Evolutionary conservation across 176 grass and related monocot genomes (phyloP).

Genomic region (Thinopyrum elongatum): DNA sequence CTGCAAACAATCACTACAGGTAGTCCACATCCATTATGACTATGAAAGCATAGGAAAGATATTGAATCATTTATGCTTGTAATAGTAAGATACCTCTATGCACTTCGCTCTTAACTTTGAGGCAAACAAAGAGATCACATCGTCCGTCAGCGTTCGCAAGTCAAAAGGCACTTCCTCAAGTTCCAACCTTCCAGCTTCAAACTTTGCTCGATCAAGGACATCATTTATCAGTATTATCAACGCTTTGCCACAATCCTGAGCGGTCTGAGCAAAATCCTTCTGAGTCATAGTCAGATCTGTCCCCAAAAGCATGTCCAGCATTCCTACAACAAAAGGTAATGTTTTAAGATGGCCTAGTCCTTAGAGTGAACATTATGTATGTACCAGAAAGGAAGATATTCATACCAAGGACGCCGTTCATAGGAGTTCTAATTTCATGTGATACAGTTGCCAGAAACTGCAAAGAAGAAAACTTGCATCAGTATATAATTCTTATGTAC

Average conservation of each 20-base stretch:
- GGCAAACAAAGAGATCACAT: slow-evolving; percentile 95
- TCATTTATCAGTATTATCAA: slow-evolving; percentile 95
- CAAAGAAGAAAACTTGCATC: slow-evolving; percentile 27
- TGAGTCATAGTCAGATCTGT: slow-evolving; percentile 85
- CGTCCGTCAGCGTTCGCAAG: slow-evolving; percentile 73
- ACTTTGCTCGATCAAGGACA: slow-evolving; percentile 94
- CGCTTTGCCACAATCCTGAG: slow-evolving; percentile 79
- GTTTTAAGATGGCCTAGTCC: not conserved
- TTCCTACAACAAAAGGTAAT: slow-evolving; percentile 48
- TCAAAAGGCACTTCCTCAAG: slow-evolving; percentile 88
- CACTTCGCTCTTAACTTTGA: slow-evolving; percentile 91
- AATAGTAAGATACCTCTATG: slow-evolving; percentile 69
- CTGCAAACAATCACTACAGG: slow-evolving; percentile 12
- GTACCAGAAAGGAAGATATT: slow-evolving; percentile 6
- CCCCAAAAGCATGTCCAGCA: slow-evolving; percentile 92
- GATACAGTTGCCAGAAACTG: slow-evolving; percentile 99
- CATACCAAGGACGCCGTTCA: slow-evolving; percentile 95
- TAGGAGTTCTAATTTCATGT: slow-evolving; percentile 98
- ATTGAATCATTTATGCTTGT: not conserved
- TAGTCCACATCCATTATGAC: not conserved
- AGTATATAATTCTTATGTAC: not conserved
- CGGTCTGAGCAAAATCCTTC: slow-evolving; percentile 88
- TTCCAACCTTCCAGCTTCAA: slow-evolving; percentile 94
- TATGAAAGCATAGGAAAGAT: not conserved
- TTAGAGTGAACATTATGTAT: not conserved